Evolutionary conservation across 306 rosid species (phyloP).

Genomic region (Biancaea sappan): DNA sequence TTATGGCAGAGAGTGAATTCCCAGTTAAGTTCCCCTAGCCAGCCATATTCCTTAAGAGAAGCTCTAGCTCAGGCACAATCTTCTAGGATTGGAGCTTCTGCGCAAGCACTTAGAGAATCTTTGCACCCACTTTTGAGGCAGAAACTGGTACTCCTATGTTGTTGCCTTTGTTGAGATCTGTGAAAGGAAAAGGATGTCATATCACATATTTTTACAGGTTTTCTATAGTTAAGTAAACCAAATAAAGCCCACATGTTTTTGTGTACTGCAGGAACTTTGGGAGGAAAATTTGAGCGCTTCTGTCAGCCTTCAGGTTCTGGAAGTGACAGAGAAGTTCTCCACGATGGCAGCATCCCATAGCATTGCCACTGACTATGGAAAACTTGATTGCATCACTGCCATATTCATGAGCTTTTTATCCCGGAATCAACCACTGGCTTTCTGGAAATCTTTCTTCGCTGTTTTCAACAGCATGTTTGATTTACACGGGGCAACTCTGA

Average conservation of each 20-base stretch:
- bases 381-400: slow-evolving; percentile 93
- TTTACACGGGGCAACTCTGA: slow-evolving; percentile 88
- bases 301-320: slow-evolving; percentile 94
- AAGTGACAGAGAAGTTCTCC: slow-evolving; percentile 83
- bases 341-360: slow-evolving; percentile 76
- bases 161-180: not conserved
- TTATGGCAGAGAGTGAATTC: slow-evolving; percentile 97
- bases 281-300: slow-evolving; percentile 98
- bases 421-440: slow-evolving; percentile 83
- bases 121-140: slow-evolving; percentile 95
- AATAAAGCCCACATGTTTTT: too few species aligned
- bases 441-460: slow-evolving; percentile 87
- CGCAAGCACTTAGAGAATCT: slow-evolving; percentile 97
- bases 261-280: slow-evolving; percentile 97
- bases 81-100: slow-evolving; percentile 98
- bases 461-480: slow-evolving; percentile 78
- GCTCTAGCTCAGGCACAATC: slow-evolving; percentile 99
- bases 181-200: not conserved
- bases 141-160: slow-evolving; percentile 68
- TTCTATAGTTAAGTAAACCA: not conserved
- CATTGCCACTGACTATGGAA: slow-evolving; percentile 90
- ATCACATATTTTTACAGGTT: not conserved
- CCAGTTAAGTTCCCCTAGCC: slow-evolving; percentile 95
- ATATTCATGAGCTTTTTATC: slow-evolving; percentile 87
- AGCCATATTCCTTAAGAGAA: slow-evolving; percentile 98